Evolutionary conservation across 2,329 filamentous ascomycete species (phyloP).

Genomic region (Fusarium sarcochroum): DNA sequence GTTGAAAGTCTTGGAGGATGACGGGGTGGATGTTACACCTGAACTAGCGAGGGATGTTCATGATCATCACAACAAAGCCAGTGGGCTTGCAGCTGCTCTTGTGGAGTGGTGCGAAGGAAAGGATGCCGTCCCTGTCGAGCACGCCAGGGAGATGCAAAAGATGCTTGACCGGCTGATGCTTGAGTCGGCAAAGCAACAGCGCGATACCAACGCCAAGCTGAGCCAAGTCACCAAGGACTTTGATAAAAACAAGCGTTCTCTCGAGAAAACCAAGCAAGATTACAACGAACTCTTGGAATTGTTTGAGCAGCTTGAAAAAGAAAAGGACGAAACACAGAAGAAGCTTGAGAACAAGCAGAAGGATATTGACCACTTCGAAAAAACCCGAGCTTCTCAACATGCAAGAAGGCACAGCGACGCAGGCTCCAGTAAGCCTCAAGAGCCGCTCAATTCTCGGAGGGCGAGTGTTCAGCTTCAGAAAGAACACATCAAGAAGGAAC

Average conservation of each 20-base stretch:
- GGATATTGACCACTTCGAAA: too few relatives aligned
- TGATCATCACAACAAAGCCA: slow-evolving; percentile 14
- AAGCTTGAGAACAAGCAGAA: background rate
- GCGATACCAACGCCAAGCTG: background rate
- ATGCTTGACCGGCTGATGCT: slow-evolving; percentile 29
- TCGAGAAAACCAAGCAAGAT: background rate
- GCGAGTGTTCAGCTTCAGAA: background rate
- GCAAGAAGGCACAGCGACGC: background rate
- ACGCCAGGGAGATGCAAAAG: slow-evolving; percentile 26
- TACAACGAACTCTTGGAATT: background rate
- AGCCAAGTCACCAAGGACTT: background rate
- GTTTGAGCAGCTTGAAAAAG: background rate
- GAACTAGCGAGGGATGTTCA: slow-evolving; percentile 21
- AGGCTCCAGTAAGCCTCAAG: background rate
- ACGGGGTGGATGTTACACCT: slow-evolving; percentile 7
- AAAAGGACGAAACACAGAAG: background rate
- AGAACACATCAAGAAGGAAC: background rate
- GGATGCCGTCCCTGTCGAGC: slow-evolving; percentile 15
- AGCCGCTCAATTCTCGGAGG: background rate
- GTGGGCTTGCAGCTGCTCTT: slow-evolving; percentile 25
- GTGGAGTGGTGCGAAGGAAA: slow-evolving; percentile 23
- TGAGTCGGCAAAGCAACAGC: slow-evolving; percentile 19
- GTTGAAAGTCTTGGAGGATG: slow-evolving; percentile 13
- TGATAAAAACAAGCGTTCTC: background rate
- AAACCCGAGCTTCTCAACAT: background rate